phyloP scores from a whole-genome alignment of 768 basidiomycete genomes.

The Coprinellus micaceus region DNA sequence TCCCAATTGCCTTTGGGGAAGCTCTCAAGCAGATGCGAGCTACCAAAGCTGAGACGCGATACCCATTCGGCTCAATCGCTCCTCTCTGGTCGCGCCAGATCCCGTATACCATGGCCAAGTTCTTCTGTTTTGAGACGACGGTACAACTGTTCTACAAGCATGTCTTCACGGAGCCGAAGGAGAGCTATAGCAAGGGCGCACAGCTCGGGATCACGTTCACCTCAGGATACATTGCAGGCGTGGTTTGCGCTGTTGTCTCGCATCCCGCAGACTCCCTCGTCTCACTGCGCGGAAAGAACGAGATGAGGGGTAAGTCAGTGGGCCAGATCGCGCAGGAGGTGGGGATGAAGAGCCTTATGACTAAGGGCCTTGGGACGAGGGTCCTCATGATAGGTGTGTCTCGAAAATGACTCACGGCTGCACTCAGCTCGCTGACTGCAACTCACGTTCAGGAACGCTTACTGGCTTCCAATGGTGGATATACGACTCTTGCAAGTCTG shows the following conservation, averaged over 20 bases:
- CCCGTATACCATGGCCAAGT: slow-evolving; percentile 99
- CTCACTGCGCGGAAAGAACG: slow-evolving; percentile 87
- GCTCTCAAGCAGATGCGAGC: slow-evolving; percentile 69
- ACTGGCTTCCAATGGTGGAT: slow-evolving; percentile 94
- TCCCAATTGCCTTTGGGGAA: slow-evolving; percentile 71
- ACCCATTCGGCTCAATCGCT: slow-evolving; percentile 80
- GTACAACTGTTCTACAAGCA: slow-evolving; percentile 85
- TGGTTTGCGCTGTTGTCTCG: slow-evolving; percentile 93
- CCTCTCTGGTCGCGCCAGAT: slow-evolving; percentile 94
- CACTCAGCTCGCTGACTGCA: not conserved
- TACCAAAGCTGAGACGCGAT: slow-evolving; percentile 68
- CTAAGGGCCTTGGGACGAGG: slow-evolving; percentile 85
- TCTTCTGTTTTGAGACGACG: slow-evolving; percentile 92
- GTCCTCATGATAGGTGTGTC: slow-evolving; percentile 76
- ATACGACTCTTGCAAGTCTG: slow-evolving; percentile 80
- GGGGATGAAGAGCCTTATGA: slow-evolving; percentile 59
- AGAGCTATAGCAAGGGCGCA: slow-evolving; percentile 72
- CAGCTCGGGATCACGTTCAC: slow-evolving; percentile 88
- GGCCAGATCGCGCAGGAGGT: slow-evolving; percentile 71
- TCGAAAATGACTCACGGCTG: slow-evolving; percentile 24
- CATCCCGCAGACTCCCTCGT: slow-evolving; percentile 94
- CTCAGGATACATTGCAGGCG: slow-evolving; percentile 92
- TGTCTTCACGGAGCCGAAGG: slow-evolving; percentile 78
- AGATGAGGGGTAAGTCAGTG: slow-evolving; percentile 77
- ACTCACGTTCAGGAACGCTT: slow-evolving; percentile 31